Base-by-base conservation (phyloP, 352 stramenopile species). In the Phytophthora aleatoria region DNA sequence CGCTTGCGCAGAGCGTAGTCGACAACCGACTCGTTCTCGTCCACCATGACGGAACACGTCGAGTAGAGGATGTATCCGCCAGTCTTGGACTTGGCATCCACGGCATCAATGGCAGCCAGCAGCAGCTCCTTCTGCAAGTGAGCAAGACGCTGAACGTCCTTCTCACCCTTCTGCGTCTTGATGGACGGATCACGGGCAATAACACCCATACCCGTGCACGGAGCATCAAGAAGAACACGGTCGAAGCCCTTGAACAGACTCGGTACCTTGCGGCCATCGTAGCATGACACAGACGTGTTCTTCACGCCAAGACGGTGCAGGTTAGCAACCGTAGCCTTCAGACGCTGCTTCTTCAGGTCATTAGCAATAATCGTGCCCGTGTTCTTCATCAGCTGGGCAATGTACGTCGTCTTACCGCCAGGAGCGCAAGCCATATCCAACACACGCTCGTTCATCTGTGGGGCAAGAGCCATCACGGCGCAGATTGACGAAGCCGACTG, bases 311-410 rank as follows among this genome's bases (percentile, higher is more conserved):
- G 87, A 61, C 98, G 92, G 70, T 99, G 97, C 64, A 99, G 76
- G 76, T 99, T 99, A 8, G 97, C 98, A 38, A 99, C 96, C 7
- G 98, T 99, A 20, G 98, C 97, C 74, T 97, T 96, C 16, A 98
- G 91, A 50, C 97, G 88, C 64, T 99, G 95, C 67, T 98, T 96
- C 77, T 98, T 99, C 26, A 99, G 74, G 77, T 99, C 98, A 73
- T 99, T 99, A 10, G 97, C 97, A 69, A 99, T 92, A 50, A 99
- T 85, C 20, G 97, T 87, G 30, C 98, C 98, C 50, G 92, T 98
- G 83, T 99, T 99, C 62, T 98, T 97, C 98, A 99, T 99, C 35
- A 99, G 82, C 79, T 99, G 98, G 16, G 96, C 90, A 64, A 99
- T 98, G 83, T 99, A 99, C 20, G 95, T 99, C 20, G 97, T 99